Percentiles rank a stretch among this genome's conserved stretches.
Conservation (phyloP, 1,284 basidiomycete genomes). For the Puccinia horiana region DNA sequence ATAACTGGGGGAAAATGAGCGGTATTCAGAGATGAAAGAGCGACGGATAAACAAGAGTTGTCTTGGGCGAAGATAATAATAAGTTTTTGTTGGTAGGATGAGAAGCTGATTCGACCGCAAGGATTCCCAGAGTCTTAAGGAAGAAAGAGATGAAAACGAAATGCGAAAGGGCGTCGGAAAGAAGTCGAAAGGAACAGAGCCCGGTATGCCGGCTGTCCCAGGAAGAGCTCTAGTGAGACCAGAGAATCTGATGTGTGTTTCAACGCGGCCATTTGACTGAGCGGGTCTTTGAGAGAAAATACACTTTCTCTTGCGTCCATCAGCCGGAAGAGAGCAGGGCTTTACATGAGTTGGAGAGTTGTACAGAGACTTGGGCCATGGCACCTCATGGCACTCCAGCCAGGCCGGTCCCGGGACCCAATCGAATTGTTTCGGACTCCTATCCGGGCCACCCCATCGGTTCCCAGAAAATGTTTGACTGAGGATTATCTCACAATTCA, state of each 20-base stretch:
- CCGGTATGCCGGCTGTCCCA: background rate
- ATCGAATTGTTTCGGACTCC: too few species aligned
- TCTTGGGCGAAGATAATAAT: too few species aligned
- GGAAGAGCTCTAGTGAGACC: background rate
- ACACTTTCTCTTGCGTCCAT: conserved; percentile 5
- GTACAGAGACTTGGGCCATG: too few species aligned
- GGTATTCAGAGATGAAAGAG: background rate
- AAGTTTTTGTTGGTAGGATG: too few species aligned
- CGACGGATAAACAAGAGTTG: background rate
- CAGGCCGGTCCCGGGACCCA: too few species aligned
- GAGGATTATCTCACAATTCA: too few species aligned
- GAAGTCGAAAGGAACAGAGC: background rate
- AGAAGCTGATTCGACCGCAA: background rate
- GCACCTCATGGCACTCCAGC: too few species aligned
- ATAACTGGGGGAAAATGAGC: background rate
- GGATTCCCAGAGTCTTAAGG: background rate
- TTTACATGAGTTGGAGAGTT: background rate
- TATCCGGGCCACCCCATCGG: too few species aligned
- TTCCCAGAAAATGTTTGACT: too few species aligned
- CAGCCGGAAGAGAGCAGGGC: background rate
- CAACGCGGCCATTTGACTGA: background rate
- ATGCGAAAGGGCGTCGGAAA: background rate
- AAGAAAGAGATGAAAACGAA: background rate
- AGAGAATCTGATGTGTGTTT: background rate
- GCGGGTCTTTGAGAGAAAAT: too few species aligned